phyloP scores from a whole-genome alignment of 441 rosid species.

The Sinapis alba region DNA sequence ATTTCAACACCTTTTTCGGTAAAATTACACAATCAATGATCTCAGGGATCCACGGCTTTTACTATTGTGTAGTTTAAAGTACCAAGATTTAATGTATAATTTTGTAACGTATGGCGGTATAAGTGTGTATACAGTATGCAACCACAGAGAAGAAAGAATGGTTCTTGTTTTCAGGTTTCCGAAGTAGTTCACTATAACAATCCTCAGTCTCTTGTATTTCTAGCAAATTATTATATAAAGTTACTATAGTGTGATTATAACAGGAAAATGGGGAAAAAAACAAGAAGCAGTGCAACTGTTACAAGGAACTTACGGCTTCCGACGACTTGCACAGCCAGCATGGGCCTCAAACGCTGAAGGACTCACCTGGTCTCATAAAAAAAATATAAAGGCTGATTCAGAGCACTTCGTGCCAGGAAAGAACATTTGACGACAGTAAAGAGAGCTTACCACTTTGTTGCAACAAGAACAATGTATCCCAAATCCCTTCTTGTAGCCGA shows the following conservation, averaged over 20 bases:
- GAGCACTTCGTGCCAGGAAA: conserved; percentile 8
- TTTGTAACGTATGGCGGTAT: conserved; percentile 1
- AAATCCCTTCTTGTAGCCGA: conserved; percentile 79
- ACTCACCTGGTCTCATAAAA: conserved; percentile 66
- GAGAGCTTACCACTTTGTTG: conserved; percentile 61
- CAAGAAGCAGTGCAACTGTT: neutral
- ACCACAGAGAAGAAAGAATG: neutral
- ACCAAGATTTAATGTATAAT: neutral
- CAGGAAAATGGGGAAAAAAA: neutral
- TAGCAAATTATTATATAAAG: conserved; percentile 4
- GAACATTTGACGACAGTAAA: conserved; percentile 10
- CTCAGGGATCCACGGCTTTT: neutral
- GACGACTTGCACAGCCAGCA: conserved; percentile 91
- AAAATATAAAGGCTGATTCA: conserved; percentile 22
- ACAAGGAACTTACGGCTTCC: conserved; percentile 81
- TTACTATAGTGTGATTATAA: conserved; percentile 1
- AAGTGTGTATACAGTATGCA: neutral
- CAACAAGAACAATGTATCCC: conserved; percentile 91
- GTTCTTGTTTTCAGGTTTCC: neutral
- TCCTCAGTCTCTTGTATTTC: conserved; percentile 13
- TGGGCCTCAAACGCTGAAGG: conserved; percentile 96
- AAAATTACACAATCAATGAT: neutral
- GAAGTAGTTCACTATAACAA: neutral
- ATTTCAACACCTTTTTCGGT: neutral
- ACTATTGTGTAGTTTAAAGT: neutral